These are phyloP conservation scores for Magnaporthiopsis incrustans DNA, from an alignment of 2,329 filamentous ascomycete species.

Conservation along the genomic window DNA sequence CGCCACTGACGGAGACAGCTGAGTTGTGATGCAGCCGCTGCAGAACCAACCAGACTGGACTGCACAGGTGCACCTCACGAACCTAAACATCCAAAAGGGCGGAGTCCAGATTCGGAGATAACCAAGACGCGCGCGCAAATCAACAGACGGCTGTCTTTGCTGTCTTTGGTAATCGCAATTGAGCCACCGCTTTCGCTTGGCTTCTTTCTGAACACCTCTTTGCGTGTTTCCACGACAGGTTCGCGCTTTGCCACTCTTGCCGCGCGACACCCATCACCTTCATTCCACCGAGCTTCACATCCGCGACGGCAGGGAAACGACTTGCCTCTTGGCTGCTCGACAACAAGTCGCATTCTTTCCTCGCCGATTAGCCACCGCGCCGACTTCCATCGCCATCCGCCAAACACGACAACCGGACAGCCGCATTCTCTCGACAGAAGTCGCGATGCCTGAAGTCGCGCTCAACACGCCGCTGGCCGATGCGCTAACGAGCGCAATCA, in stretches of 20 bases:
- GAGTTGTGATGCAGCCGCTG: background rate
- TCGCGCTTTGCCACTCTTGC: background rate
- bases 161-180: background rate
- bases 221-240: background rate
- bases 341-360: background rate
- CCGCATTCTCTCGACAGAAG: background rate
- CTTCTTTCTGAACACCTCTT: background rate
- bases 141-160: background rate
- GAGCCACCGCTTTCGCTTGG: background rate
- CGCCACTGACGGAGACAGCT: no score
- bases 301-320: background rate
- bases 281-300: background rate
- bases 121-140: background rate
- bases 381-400: background rate
- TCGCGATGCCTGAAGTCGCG: constrained; percentile 66
- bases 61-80: background rate
- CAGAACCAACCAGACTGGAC: background rate
- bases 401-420: background rate
- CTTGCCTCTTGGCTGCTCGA: no score
- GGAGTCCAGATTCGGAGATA: no score
- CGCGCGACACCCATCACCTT: background rate
- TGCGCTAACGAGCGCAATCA: constrained; percentile 72
- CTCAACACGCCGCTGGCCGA: constrained; percentile 77
- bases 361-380: background rate
- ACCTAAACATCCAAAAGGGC: background rate